Evolutionary conservation across 2,329 filamentous ascomycete genomes (phyloP).

Genomic region (Beauveria caledonica): DNA sequence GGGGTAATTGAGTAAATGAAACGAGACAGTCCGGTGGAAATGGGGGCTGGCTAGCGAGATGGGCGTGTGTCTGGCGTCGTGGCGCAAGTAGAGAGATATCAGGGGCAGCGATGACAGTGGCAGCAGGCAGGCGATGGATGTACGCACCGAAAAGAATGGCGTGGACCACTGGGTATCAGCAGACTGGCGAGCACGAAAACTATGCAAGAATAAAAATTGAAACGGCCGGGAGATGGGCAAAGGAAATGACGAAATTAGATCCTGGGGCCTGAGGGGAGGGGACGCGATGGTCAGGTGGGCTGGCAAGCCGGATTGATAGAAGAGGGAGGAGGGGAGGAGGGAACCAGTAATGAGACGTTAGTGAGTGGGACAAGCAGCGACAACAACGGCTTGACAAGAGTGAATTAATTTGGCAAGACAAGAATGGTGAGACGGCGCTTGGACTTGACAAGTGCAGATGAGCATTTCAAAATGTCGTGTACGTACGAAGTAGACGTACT

Average conservation of each 20-base stretch:
- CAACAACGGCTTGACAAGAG: too few species aligned
- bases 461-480: too few species aligned
- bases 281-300: background rate
- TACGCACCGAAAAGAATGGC: background rate
- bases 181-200: background rate
- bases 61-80: constrained; percentile 1
- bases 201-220: constrained; percentile 5
- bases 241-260: constrained; percentile 12
- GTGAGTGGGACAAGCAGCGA: background rate
- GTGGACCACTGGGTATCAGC: background rate
- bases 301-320: background rate
- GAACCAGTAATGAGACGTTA: background rate
- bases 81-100: background rate
- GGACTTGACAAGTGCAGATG: too few species aligned
- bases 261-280: background rate
- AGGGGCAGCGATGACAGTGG: background rate
- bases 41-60: background rate
- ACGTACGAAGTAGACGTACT: background rate
- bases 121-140: background rate
- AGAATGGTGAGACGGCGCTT: too few species aligned
- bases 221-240: constrained; percentile 7
- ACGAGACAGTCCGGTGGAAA: background rate
- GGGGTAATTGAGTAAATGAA: background rate
- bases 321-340: background rate
- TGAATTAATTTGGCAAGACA: too few species aligned